Percentiles rank a stretch among this genome's conserved stretches.
These are phyloP conservation scores for Gleditsia sinensis DNA, from an alignment of 306 rosid genomes.

Conservation along the genomic window DNA sequence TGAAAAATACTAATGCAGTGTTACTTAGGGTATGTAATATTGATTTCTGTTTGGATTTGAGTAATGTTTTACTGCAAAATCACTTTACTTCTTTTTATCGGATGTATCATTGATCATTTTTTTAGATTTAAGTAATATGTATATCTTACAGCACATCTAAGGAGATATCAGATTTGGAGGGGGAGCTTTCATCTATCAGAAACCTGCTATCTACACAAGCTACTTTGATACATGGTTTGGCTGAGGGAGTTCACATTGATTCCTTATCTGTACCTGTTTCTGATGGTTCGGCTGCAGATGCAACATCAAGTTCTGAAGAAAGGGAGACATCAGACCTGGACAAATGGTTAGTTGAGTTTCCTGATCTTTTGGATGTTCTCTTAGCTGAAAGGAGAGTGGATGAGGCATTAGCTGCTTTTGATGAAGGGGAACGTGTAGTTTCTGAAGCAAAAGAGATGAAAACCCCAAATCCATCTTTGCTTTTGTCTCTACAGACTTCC, in stretches of 20 bases:
- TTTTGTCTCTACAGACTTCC: slow-evolving; percentile 67
- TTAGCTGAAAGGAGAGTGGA: slow-evolving; percentile 78
- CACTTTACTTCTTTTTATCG: slow-evolving; percentile 19
- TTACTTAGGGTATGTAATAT: slow-evolving; percentile 5
- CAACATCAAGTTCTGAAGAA: slow-evolving; percentile 52
- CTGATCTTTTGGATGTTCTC: slow-evolving; percentile 78
- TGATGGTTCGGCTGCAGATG: slow-evolving; percentile 51
- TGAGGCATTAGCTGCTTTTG: slow-evolving; percentile 68
- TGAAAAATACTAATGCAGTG: background rate
- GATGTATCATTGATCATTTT: slow-evolving; percentile 26
- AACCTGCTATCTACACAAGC: slow-evolving; percentile 97
- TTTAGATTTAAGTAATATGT: slow-evolving; percentile 36
- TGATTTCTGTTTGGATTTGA: background rate
- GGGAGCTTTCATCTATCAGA: slow-evolving; percentile 95
- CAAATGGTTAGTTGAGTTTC: slow-evolving; percentile 90
- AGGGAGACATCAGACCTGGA: slow-evolving; percentile 72
- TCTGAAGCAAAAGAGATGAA: slow-evolving; percentile 38
- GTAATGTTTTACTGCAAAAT: slow-evolving; percentile 7
- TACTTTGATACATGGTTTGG: slow-evolving; percentile 89
- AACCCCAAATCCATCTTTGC: slow-evolving; percentile 47
- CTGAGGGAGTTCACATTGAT: slow-evolving; percentile 85
- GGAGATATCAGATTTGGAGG: slow-evolving; percentile 96
- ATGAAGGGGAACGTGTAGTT: slow-evolving; percentile 70
- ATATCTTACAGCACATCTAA: slow-evolving; percentile 83
- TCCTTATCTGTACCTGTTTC: slow-evolving; percentile 56